These are phyloP conservation scores for Furcasterigmium sp. DNA, from an alignment of 2,329 filamentous ascomycete genomes.

Conservation along the genomic window DNA sequence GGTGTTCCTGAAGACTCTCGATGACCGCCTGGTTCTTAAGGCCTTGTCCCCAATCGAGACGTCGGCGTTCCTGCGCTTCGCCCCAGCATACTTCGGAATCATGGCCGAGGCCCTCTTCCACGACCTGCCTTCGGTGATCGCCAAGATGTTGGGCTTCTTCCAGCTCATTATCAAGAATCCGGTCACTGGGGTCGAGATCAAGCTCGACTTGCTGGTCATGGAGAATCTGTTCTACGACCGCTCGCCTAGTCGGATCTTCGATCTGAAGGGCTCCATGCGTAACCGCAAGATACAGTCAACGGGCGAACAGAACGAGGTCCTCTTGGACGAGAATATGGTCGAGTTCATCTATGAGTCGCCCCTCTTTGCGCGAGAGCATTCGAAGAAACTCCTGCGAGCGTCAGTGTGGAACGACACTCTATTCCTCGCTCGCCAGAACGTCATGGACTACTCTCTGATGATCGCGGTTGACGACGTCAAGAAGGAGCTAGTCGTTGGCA, in stretches of 20 bases:
- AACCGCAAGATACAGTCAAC: constrained; percentile 97
- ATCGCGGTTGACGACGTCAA: constrained; percentile 88
- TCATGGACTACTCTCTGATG: constrained; percentile 99
- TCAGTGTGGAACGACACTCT: constrained; percentile 98
- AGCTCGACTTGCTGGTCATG: constrained; percentile 90
- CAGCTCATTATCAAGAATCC: constrained; percentile 97
- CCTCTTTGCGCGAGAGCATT: constrained; percentile 90
- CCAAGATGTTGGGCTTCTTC: constrained; percentile 98
- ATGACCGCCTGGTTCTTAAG: constrained; percentile 90
- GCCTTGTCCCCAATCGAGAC: constrained; percentile 88
- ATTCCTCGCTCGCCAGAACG: constrained; percentile 89
- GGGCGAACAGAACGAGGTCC: constrained; percentile 91
- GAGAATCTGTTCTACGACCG: constrained; percentile 98
- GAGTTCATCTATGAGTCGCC: constrained; percentile 98
- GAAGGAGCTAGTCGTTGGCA: constrained; percentile 92
- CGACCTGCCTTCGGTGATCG: constrained; percentile 90
- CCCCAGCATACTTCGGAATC: constrained; percentile 93
- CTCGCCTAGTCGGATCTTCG: constrained; percentile 82
- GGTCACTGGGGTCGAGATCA: constrained; percentile 84
- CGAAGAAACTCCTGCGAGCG: constrained; percentile 84
- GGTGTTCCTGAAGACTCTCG: constrained; percentile 91
- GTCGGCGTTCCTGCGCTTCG: constrained; percentile 89
- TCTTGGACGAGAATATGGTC: constrained; percentile 97
- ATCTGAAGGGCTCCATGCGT: constrained; percentile 96
- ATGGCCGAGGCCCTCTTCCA: constrained; percentile 97